Base-by-base conservation (phyloP, 179 eudicot species). In the Nepenthes alata region DNA sequence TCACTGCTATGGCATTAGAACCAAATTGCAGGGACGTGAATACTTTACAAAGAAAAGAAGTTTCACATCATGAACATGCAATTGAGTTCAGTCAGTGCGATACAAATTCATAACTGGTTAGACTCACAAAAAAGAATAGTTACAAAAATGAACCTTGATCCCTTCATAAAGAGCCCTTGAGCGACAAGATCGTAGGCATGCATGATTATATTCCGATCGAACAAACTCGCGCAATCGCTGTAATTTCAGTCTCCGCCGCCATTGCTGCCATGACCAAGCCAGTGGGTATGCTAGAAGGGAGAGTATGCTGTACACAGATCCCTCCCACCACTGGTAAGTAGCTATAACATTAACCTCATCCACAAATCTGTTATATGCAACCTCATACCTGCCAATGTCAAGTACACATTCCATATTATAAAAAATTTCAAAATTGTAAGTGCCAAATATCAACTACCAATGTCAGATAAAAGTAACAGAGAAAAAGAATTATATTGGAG, bases 111-210 rank as follows among this genome's bases (percentile, higher is more conserved):
- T 41, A 4, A 41, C 53, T 3, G 14, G 3, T n/a, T 55, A 13
- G 36, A 51, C 51, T 35, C 57, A 14, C 14, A 47, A 48, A 66
- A 35, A 57, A 50, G 15, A 59, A 66, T 16, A 35, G 15, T 53
- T 34, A 11, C n/a, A 39, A 35, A 68, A 44, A 53, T 11, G 58
- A 67, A 94, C 99, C 99, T 94, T 94, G 53, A 94, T 80, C 67
- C 99, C 99, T 75, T 94, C 99, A 77, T 94, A 94, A 57, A 94
- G 91, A 71, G 99, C 99, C 76, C 99, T 96, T 44, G 99, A 94
- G 56, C 99, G 97, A 65, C 99, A 94, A 62, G 99, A 94, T 53
- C 99, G 86, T 76, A 94, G 80, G 84, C 99, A 94, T 16, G 99
- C 96, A 87, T 94, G 99, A 77, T 94, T 95, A 74, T 94, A 94